Percentiles rank a stretch among this genome's conserved stretches.
These are phyloP conservation scores for Botrytis paeoniae DNA, from an alignment of 2,329 filamentous ascomycete species.

Conservation along the genomic window DNA sequence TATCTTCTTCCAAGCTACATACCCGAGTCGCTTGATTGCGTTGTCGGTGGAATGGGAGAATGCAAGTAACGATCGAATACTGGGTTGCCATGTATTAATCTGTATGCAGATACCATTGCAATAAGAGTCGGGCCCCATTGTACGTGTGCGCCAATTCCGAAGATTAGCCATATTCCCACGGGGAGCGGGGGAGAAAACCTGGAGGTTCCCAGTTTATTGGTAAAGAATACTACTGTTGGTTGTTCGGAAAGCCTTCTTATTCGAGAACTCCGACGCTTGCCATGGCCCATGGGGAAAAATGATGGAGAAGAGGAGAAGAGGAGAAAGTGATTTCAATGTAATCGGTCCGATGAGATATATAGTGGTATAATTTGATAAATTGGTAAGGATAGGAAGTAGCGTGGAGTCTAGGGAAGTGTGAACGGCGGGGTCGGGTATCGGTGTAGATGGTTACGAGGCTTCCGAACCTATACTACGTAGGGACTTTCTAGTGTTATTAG, in stretches of 20 bases:
- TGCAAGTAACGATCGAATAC: not conserved
- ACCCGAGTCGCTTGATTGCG: not conserved
- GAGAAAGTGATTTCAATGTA: not conserved
- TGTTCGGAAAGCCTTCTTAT: not conserved
- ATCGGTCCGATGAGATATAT: conserved; percentile 5
- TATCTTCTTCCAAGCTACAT: not conserved
- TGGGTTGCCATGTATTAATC: not conserved
- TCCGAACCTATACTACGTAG: not conserved
- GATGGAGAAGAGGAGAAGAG: not conserved
- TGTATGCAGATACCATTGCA: not conserved
- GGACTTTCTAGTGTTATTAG: not conserved
- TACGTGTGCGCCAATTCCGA: not conserved
- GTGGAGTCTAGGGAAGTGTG: not conserved
- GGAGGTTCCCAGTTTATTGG: not conserved
- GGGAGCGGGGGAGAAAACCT: not conserved
- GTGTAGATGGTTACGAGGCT: not conserved
- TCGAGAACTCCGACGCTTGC: not conserved
- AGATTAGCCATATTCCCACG: not conserved
- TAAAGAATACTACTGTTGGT: not conserved
- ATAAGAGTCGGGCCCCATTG: not conserved
- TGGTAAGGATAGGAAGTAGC: not conserved
- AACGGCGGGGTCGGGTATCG: not conserved
- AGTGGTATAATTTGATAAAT: not conserved
- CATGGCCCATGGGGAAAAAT: not conserved
- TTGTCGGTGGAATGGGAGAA: not conserved